Conservation (phyloP, 495 filamentous ascomycete species). For the Neurospora sp. region DNA sequence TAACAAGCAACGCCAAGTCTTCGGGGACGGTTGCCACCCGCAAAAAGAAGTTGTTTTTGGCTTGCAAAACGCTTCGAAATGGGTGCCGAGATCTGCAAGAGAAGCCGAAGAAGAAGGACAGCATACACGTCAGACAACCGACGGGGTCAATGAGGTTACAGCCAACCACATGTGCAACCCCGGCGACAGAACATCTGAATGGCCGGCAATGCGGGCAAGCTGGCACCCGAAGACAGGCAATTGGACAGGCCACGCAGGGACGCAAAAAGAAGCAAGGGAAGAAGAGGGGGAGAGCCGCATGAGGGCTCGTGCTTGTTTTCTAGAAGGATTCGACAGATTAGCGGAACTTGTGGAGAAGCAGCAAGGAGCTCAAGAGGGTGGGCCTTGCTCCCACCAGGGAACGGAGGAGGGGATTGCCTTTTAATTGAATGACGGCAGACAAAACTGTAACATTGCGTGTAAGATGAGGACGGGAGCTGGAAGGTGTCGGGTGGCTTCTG, state of each 20-base stretch:
- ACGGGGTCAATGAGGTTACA: neutral
- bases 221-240: neutral
- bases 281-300: constrained; percentile 2
- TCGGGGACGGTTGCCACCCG: constrained; percentile 7
- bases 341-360: constrained; percentile 16
- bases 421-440: neutral
- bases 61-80: neutral
- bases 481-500: neutral
- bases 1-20: constrained; percentile 1
- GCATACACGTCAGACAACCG: constrained; percentile 12
- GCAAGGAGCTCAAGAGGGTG: constrained; percentile 6
- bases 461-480: neutral
- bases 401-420: constrained; percentile 4
- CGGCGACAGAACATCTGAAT: neutral
- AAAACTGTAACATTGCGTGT: neutral
- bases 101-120: constrained; percentile 15
- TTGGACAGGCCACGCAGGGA: neutral
- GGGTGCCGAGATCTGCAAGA: constrained; percentile 16
- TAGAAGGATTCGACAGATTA: constrained; percentile 26
- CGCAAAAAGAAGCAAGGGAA: neutral
- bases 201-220: neutral
- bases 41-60: neutral
- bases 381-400: constrained; percentile 9
- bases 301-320: constrained; percentile 22
- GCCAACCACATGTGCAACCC: constrained; percentile 4